phyloP scores from a whole-genome alignment of 106 monocot species.

The Phalaenopsis aphrodite region DNA sequence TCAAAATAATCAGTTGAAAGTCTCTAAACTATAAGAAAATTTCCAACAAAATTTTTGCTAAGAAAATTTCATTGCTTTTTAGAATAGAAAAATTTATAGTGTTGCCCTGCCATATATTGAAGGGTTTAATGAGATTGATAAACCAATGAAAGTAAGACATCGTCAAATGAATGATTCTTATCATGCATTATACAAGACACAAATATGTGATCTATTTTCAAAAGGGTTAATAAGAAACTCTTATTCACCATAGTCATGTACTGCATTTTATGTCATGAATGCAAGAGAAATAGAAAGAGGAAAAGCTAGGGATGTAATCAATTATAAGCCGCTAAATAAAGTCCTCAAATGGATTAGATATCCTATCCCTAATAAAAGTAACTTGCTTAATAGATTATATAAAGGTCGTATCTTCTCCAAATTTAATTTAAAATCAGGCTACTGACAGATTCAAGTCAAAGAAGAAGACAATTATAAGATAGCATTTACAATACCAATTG shows the following conservation, averaged over 20 bases:
- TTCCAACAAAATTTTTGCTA: too few relatives aligned
- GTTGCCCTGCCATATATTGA: too few relatives aligned
- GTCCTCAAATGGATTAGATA: neutral
- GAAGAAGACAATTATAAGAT: neutral
- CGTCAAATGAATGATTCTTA: too few relatives aligned
- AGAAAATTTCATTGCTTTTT: too few relatives aligned
- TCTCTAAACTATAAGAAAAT: too few relatives aligned
- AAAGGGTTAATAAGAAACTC: neutral
- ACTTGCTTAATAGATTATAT: neutral
- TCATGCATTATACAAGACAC: too few relatives aligned
- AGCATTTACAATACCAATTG: neutral
- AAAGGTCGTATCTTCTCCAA: neutral
- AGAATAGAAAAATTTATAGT: too few relatives aligned
- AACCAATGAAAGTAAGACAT: too few relatives aligned
- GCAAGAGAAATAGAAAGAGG: neutral
- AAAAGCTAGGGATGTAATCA: neutral
- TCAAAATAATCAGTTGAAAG: too few relatives aligned
- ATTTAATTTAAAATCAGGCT: neutral
- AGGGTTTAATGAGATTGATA: too few relatives aligned
- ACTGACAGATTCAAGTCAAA: neutral
- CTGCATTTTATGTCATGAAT: neutral
- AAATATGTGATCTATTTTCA: too few relatives aligned
- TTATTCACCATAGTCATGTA: too few relatives aligned
- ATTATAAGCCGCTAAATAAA: neutral
- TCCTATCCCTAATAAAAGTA: neutral